These are phyloP conservation scores for Botrytis elliptica DNA, from an alignment of 2,329 filamentous ascomycete species.

Conservation along the genomic window DNA sequence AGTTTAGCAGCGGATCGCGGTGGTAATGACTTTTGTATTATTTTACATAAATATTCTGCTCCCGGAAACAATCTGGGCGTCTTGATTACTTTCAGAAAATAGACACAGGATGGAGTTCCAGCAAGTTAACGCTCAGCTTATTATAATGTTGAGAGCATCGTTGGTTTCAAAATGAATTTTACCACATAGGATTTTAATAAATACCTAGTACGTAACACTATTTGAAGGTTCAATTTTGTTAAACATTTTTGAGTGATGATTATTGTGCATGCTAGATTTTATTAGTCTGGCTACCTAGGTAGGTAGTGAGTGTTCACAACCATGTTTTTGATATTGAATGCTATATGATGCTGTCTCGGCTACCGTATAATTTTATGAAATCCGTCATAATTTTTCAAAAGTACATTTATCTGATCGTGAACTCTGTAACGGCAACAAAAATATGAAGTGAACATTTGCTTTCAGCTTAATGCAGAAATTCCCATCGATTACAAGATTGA, in stretches of 20 bases:
- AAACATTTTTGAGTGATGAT: not conserved
- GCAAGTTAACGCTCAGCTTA: slow-evolving; percentile 1
- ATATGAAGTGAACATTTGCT: slow-evolving; percentile 1
- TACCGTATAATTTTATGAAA: slow-evolving; percentile 14
- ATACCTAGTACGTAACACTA: not conserved
- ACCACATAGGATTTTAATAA: not conserved
- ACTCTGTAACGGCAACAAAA: not conserved
- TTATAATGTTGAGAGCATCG: slow-evolving; percentile 1
- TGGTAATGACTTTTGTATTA: slow-evolving; percentile 26
- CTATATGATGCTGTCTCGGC: not conserved
- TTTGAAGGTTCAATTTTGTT: not conserved
- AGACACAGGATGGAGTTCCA: slow-evolving; percentile 18
- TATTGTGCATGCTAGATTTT: not conserved
- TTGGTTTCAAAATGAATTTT: not conserved
- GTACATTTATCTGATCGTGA: not conserved
- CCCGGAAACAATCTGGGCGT: slow-evolving; percentile 17
- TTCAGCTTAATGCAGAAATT: slow-evolving; percentile 10
- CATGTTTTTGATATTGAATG: slow-evolving; percentile 3
- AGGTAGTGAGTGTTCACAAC: not conserved
- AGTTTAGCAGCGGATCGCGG: slow-evolving; percentile 22
- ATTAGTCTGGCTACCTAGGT: not conserved
- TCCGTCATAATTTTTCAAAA: not conserved
- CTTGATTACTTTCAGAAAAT: slow-evolving; percentile 19
- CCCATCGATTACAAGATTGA: not conserved
- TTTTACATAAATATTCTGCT: slow-evolving; percentile 21